A percentile compares a stretch with the other conserved stretches of the same genome.
These are phyloP conservation scores for Schizophyllum commune DNA, from an alignment of 1,284 basidiomycete genomes.

Conservation along the genomic window DNA sequence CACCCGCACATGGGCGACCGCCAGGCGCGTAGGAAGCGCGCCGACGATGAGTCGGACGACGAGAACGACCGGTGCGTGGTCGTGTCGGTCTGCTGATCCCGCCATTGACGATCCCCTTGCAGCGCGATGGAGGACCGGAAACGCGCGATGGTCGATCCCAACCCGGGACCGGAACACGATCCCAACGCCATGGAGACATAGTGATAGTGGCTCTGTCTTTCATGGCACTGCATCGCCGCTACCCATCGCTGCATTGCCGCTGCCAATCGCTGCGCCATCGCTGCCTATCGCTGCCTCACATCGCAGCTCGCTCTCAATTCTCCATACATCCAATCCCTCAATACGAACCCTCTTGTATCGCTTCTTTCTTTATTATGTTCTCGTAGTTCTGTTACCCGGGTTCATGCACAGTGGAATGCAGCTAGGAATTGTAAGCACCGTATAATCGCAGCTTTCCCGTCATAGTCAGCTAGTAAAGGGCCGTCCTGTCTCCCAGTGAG, in stretches of 20 bases:
- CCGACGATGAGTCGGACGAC: constrained; percentile 60
- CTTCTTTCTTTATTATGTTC: neutral
- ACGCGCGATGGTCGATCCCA: constrained; percentile 31
- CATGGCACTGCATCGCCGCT: neutral
- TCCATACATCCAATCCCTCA: neutral
- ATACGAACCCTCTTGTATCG: neutral
- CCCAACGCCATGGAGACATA: constrained; percentile 46
- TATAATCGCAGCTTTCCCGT: too few species aligned
- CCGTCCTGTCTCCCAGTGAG: too few species aligned
- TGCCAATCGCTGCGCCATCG: too few species aligned
- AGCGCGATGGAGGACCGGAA: constrained; percentile 37
- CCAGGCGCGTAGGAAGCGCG: constrained; percentile 54
- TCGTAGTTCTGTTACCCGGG: neutral
- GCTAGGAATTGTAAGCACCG: neutral
- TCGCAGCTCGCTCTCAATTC: neutral
- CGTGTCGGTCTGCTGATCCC: constrained; percentile 4
- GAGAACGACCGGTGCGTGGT: constrained; percentile 25
- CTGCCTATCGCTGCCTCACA: neutral
- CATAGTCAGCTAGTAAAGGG: too few species aligned
- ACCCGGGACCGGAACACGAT: constrained; percentile 25
- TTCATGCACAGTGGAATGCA: neutral
- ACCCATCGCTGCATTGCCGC: too few species aligned
- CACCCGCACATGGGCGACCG: constrained; percentile 37
- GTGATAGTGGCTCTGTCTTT: constrained; percentile 5
- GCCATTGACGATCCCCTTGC: constrained; percentile 4